Evolutionary conservation across 345 rosid species (phyloP), one percentile per base, ranked within the genome.

Genomic region (Gossypium stocksii): DNA sequence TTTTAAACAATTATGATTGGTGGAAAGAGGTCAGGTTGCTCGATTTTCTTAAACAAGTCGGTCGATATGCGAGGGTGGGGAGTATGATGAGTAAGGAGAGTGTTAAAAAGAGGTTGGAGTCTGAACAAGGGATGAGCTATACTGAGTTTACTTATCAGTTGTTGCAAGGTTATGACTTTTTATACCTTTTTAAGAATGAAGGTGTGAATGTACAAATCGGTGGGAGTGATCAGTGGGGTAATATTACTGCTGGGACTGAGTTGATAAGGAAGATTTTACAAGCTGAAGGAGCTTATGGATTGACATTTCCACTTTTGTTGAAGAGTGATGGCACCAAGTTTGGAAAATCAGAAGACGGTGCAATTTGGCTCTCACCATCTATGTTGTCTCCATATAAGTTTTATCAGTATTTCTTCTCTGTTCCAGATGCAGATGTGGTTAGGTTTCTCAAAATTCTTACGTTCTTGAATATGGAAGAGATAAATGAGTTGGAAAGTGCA

Each of bases 211-310:
- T 91, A 76, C 97, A 94, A 76, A 92, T 94, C 74, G 98, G 98
- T 19, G 98, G 98, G 14, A 94, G 98, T 86, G 98, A 92, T 77
- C 98, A 92, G 48, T 94, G 98, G 98, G 98, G 98, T 0, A 94
- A 94, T 77, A 91, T 94, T 17, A 91, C 93, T 71, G 97, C 98
- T 20, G 98, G 98, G 65, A 92, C 96, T 34, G 98, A 92, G 64
- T 85, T 94, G 56, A 89, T 94, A 38, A 80, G 98, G 23, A 94
- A 91, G 83, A 89, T 87, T 73, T 76, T 87, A 69, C 98, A 89
- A 72, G 83, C 88, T 2, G 95, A 91, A 78, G 86, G 89, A 81
- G 95, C 88, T 1, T 92, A 86, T 67, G 98, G 98, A 15, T 75
- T 94, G 81, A 94, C 98, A 41, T 94, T 94, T 77, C 98, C 97